Evolutionary conservation across 2,329 filamentous ascomycete species (phyloP).

Genomic region (Tolypocladium guangdongense): DNA sequence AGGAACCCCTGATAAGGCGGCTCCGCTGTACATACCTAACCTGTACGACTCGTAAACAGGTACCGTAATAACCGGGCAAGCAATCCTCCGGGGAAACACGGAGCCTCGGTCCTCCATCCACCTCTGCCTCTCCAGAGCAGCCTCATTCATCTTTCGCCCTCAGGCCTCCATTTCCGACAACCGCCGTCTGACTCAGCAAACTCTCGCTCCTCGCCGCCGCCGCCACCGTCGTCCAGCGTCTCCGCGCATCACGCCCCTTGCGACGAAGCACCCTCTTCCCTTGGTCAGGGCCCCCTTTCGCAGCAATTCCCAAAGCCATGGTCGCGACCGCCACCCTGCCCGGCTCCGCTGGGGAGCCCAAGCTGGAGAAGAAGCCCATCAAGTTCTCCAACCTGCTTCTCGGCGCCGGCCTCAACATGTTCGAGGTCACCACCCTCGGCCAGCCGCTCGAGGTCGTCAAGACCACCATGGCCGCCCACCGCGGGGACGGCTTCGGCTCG

Average conservation of each 20-base stretch:
- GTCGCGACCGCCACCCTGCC: slow-evolving; percentile 45
- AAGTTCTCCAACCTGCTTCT: slow-evolving; percentile 99
- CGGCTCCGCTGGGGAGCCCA: slow-evolving; percentile 35
- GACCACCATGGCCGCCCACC: slow-evolving; percentile 98
- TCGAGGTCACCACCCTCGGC: slow-evolving; percentile 61
- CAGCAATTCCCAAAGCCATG: slow-evolving; percentile 47
- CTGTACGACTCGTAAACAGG: neutral
- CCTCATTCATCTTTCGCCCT: slow-evolving; percentile 6
- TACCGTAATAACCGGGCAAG: slow-evolving; percentile 2
- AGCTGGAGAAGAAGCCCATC: slow-evolving; percentile 96
- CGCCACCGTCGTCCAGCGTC: slow-evolving; percentile 7
- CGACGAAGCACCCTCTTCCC: slow-evolving; percentile 87
- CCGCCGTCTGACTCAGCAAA: slow-evolving; percentile 2
- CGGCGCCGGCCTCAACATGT: slow-evolving; percentile 89
- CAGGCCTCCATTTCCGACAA: neutral
- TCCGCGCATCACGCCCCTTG: slow-evolving; percentile 25
- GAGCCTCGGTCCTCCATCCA: slow-evolving; percentile 4
- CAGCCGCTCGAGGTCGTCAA: slow-evolving; percentile 96
- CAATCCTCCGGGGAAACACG: too few species aligned
- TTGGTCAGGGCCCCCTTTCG: slow-evolving; percentile 85
- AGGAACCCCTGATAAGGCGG: neutral
- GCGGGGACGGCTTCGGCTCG: slow-evolving; percentile 72
- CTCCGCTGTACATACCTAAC: too few species aligned
- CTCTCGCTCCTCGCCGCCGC: slow-evolving; percentile 2
- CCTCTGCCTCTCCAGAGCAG: slow-evolving; percentile 3